Evolutionary conservation across 164 flowering plant genomes (phyloP).

Genomic region (Kingdonia uniflora): DNA sequence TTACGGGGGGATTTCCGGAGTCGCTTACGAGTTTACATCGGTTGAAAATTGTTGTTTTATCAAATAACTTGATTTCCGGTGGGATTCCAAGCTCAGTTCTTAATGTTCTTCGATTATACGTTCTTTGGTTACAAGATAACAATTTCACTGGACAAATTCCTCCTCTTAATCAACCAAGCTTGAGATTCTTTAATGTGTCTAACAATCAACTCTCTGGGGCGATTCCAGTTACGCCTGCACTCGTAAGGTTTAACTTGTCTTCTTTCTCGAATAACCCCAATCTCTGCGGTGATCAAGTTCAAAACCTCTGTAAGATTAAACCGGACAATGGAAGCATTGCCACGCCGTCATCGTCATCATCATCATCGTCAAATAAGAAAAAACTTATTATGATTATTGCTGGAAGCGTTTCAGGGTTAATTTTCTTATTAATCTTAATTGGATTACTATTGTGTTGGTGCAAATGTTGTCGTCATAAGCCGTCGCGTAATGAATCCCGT

Average conservation of each 20-base stretch:
- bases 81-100: constrained; percentile 37
- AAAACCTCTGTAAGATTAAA: constrained; percentile 20
- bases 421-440: constrained; percentile 22
- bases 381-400: constrained; percentile 32
- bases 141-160: constrained; percentile 52
- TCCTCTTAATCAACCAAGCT: constrained; percentile 47
- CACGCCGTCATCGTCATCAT: constrained; percentile 17
- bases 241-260: constrained; percentile 47
- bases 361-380: constrained; percentile 10
- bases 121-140: constrained; percentile 52
- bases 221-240: constrained; percentile 53
- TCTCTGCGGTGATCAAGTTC: constrained; percentile 57
- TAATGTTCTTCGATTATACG: constrained; percentile 36
- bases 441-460: constrained; percentile 10
- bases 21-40: constrained; percentile 55
- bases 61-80: constrained; percentile 59
- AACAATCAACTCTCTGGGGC: constrained; percentile 59
- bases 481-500: background rate
- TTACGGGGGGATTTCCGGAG: constrained; percentile 64
- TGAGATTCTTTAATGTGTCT: constrained; percentile 68
- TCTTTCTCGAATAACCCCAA: constrained; percentile 43
- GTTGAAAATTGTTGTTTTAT: constrained; percentile 43
- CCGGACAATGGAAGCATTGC: background rate
- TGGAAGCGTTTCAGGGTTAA: constrained; percentile 34
- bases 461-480: too few relatives aligned